Percentiles rank a stretch among this genome's conserved stretches.
phyloP scores from a whole-genome alignment of 306 rosid genomes.

The Pterocarpus santalinus region DNA sequence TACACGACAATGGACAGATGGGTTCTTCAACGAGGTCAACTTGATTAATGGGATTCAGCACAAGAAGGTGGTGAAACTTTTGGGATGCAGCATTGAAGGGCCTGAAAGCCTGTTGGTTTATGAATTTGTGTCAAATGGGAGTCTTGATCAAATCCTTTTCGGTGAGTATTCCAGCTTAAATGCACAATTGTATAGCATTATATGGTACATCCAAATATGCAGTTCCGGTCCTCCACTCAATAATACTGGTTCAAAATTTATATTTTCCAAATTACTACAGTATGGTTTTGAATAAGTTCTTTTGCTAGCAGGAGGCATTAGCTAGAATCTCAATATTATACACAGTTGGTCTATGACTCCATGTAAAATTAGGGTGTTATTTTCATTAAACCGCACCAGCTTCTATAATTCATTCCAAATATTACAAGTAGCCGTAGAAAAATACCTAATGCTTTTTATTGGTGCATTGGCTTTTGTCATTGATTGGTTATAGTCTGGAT shows the following conservation, averaged over 20 bases:
- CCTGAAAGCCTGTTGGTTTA: conserved; percentile 79
- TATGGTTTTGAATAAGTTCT: too few relatives aligned
- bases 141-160: conserved; percentile 68
- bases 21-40: conserved; percentile 71
- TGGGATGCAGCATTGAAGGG: conserved; percentile 83
- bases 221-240: too few relatives aligned
- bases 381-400: neutral
- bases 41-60: conserved; percentile 62
- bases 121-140: conserved; percentile 67
- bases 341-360: neutral
- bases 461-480: neutral
- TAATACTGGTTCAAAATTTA: too few relatives aligned
- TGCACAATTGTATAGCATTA: neutral
- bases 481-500: too few relatives aligned
- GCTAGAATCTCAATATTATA: neutral
- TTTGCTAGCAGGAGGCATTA: neutral
- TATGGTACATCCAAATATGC: neutral
- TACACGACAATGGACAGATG: conserved; percentile 68
- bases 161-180: conserved; percentile 44
- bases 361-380: too few relatives aligned
- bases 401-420: neutral
- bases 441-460: too few relatives aligned
- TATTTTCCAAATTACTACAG: too few relatives aligned
- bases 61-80: conserved; percentile 68
- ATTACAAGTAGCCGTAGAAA: too few relatives aligned